phyloP scores from a whole-genome alignment of 768 basidiomycete genomes.

The Leucosporidium yakuticum region DNA sequence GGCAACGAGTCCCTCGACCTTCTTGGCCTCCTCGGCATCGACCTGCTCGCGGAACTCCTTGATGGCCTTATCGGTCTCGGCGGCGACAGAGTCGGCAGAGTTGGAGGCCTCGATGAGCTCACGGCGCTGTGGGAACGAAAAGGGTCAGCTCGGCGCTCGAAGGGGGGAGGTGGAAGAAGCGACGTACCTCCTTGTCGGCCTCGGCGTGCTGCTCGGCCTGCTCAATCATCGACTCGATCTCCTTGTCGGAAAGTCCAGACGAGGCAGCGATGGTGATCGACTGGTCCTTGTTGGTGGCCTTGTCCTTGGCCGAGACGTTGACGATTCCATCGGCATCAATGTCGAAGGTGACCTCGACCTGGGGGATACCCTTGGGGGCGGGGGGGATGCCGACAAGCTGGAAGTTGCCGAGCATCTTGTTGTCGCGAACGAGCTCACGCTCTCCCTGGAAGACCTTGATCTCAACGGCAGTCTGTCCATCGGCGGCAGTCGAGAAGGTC shows the following conservation, averaged over 20 bases:
- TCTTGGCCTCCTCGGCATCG: constrained; percentile 84
- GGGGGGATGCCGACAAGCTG: constrained; percentile 96
- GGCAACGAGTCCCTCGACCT: constrained; percentile 74
- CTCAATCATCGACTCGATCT: constrained; percentile 93
- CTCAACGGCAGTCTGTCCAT: constrained; percentile 98
- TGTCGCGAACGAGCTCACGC: constrained; percentile 95
- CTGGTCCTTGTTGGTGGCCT: constrained; percentile 50
- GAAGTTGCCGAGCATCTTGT: constrained; percentile 99
- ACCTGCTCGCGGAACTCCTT: constrained; percentile 97
- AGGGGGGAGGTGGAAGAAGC: background rate
- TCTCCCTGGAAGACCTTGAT: constrained; percentile 96
- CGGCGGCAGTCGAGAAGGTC: constrained; percentile 96
- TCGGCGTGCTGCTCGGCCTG: constrained; percentile 94
- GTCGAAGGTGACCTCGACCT: constrained; percentile 87
- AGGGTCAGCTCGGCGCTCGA: background rate
- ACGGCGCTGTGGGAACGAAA: constrained; percentile 49
- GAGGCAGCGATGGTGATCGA: constrained; percentile 83
- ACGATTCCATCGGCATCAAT: constrained; percentile 90
- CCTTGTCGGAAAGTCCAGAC: constrained; percentile 90
- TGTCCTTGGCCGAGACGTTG: constrained; percentile 84
- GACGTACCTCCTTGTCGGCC: constrained; percentile 52
- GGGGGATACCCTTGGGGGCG: constrained; percentile 72
- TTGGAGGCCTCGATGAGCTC: constrained; percentile 90
- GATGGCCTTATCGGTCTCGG: constrained; percentile 98
- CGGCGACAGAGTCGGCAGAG: constrained; percentile 87